phyloP scores from a whole-genome alignment of 73 alveolate species.

The Paramecium octaurelia region DNA sequence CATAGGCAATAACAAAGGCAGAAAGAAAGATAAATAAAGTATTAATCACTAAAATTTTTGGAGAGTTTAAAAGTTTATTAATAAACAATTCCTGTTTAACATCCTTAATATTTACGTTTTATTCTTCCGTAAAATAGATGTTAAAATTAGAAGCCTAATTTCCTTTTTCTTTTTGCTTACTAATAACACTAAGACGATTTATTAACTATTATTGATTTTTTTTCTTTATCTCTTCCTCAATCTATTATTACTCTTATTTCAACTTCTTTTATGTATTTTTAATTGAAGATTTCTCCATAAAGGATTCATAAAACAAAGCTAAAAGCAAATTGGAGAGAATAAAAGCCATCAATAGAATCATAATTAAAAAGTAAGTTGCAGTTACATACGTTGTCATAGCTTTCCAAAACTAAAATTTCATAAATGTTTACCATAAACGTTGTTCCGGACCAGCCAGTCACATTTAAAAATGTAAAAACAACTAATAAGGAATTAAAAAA shows the following conservation, averaged over 20 bases:
- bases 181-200: neutral
- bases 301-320: conserved; percentile 33
- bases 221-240: neutral
- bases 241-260: neutral
- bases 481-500: conserved; percentile 39
- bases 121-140: neutral
- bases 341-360: neutral
- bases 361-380: neutral
- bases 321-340: neutral
- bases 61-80: neutral
- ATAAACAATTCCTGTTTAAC: neutral
- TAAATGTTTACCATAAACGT: conserved; percentile 16
- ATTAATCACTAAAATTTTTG: neutral
- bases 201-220: neutral
- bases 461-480: conserved; percentile 45
- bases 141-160: neutral
- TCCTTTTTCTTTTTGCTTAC: neutral
- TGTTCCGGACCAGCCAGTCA: conserved; percentile 58
- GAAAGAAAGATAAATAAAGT: neutral
- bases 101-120: neutral
- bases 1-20: neutral
- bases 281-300: neutral
- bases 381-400: conserved; percentile 29
- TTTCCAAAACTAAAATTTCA: neutral
- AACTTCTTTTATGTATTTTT: neutral